phyloP scores from a whole-genome alignment of 1,284 basidiomycete species.

The Cystobasidium pallidum region DNA sequence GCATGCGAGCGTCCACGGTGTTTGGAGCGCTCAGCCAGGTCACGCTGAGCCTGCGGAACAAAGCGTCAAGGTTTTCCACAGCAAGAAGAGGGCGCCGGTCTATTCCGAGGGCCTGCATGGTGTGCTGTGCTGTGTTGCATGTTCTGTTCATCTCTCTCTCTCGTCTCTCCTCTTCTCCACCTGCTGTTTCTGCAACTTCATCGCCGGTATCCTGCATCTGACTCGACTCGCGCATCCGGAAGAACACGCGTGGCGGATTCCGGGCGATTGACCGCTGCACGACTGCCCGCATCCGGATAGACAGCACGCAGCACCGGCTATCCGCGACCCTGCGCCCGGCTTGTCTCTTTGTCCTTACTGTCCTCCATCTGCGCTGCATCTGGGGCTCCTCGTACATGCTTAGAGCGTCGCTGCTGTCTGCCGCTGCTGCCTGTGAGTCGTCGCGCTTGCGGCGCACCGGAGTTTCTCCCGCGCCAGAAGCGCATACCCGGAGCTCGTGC shows the following conservation, averaged over 20 bases:
- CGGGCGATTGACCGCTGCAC: background rate
- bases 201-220: background rate
- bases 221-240: background rate
- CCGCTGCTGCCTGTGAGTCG: background rate
- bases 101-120: too few relatives aligned
- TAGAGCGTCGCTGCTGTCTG: background rate
- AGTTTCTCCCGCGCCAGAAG: background rate
- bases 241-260: conserved; percentile 6
- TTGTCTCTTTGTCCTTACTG: background rate
- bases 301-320: background rate
- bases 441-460: background rate
- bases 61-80: background rate
- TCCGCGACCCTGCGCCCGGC: background rate
- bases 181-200: background rate
- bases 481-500: background rate
- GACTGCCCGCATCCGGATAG: background rate
- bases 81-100: too few relatives aligned
- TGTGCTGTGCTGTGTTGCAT: too few relatives aligned
- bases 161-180: background rate
- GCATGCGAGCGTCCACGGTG: too few relatives aligned
- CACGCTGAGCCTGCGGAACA: background rate
- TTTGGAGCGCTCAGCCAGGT: background rate
- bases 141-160: too few relatives aligned
- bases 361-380: background rate
- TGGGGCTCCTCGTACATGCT: background rate